Percentiles rank a stretch among this genome's conserved stretches.
Conservation (phyloP, 208 protist genomes). For the Strigomonas culicis region DNA sequence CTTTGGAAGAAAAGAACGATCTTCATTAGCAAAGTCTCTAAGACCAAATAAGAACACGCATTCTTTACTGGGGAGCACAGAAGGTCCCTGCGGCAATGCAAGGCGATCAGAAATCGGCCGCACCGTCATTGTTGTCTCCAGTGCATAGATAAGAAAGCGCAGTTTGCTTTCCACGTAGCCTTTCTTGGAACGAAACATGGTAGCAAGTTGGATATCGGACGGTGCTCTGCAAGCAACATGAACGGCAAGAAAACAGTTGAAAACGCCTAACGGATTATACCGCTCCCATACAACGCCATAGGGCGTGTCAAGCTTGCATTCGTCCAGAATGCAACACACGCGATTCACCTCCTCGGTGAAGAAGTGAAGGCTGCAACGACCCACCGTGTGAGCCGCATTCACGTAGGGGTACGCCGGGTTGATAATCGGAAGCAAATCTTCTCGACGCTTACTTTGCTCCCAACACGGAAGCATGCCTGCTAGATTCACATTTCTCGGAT, state of each 20-base stretch:
- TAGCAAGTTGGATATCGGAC: background rate
- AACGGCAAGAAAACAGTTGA: conserved; percentile 9
- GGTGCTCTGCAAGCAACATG: background rate
- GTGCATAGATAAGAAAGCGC: background rate
- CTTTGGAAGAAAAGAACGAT: no score
- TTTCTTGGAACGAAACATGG: background rate
- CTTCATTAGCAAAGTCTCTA: no score
- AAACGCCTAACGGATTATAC: background rate
- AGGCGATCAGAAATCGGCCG: no score
- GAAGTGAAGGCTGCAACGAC: conserved; percentile 52
- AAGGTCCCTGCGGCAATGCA: no score
- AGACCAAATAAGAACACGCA: no score
- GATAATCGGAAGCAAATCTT: conserved; percentile 92
- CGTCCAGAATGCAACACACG: conserved; percentile 15
- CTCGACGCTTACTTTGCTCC: background rate
- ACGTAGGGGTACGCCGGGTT: conserved; percentile 97
- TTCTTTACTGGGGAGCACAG: no score
- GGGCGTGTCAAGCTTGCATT: background rate
- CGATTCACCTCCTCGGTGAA: conserved; percentile 65
- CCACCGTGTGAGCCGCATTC: conserved; percentile 93
- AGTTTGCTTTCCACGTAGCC: conserved; percentile 4
- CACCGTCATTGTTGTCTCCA: background rate
- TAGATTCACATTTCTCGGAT: conserved; percentile 19
- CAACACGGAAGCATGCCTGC: conserved; percentile 41
- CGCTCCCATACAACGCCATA: background rate